phyloP scores from a whole-genome alignment of 1,139 yeast genomes.

The Arxiozyma heterogenica region DNA sequence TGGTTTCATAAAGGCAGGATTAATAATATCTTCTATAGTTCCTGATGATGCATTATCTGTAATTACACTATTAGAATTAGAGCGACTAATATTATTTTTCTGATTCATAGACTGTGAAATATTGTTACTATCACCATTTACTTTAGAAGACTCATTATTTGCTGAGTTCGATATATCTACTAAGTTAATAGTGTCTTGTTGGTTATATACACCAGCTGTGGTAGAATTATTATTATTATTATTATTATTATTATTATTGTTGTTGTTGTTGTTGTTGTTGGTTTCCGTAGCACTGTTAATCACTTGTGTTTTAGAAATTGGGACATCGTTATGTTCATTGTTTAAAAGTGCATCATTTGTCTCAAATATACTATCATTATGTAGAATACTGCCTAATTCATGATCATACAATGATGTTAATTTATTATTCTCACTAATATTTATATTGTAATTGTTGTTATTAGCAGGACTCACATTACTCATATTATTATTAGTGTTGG shows the following conservation, averaged over 20 bases:
- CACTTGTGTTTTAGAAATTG: background rate
- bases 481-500: background rate
- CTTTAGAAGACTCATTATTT: background rate
- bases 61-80: background rate
- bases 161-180: background rate
- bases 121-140: background rate
- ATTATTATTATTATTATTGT: no score
- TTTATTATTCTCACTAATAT: background rate
- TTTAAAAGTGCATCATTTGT: background rate
- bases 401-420: constrained; percentile 17
- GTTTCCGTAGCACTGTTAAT: background rate
- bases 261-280: no score
- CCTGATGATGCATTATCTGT: constrained; percentile 4
- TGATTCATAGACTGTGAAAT: background rate
- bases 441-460: background rate
- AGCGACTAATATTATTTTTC: background rate
- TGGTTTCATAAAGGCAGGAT: constrained; percentile 15
- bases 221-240: background rate
- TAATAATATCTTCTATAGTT: constrained; percentile 23
- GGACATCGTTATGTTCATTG: background rate
- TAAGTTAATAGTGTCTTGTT: background rate
- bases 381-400: constrained; percentile 20
- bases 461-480: background rate
- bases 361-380: constrained; percentile 14
- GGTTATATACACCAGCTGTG: background rate